Evolutionary conservation across 495 filamentous ascomycete genomes (phyloP), one percentile per base, ranked within the genome.

Genomic region (Trichocladium antarcticum): DNA sequence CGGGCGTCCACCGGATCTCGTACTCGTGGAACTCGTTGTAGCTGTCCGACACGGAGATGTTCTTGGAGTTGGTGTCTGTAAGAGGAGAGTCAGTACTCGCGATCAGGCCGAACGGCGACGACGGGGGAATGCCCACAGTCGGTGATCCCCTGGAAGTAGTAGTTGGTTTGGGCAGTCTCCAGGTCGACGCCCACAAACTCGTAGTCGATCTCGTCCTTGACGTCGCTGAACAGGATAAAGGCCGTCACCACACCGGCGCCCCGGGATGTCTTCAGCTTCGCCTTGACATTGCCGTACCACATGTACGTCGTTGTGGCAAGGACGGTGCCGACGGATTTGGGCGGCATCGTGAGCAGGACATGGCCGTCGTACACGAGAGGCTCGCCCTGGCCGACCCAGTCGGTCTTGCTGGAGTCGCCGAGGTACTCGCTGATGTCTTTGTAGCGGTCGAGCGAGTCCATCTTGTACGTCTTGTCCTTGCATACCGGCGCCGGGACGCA

Each of bases 151-250:
- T 97, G 92, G 71, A 82, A 95, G 70, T 97, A 98, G 74, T 77
- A 98, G 72, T 98, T 98, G 59, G 87, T 88, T 73, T 98, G 89
- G 16, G 83, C 84, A 42, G 74, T 74, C 16, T 72, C 58, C 60
- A 95, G 66, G 55, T 96, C 85, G 39, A 76, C 75, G 47, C 92
- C 92, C 46, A 98, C 79, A 61, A 80, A 98, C 69, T 98, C 92
- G 62, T 85, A 96, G 66, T 98, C 92, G 60, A 98, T 94, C 65
- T 98, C 92, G 60, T 98, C 92, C 71, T 95, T 94, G 58, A 92
- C 84, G 62, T 97, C 92, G 28, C 82, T 84, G 57, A 96, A 76
- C 55, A 97, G 71, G 63, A 98, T 97, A 64, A 98, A 98, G 12
- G 89, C 92, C 17, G 89, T 88, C 5, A 98, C 87, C 28, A 97